Evolutionary conservation across 2,329 filamentous ascomycete species (phyloP), one percentile per base, ranked within the genome.

Genomic region (Claviceps citrina): DNA sequence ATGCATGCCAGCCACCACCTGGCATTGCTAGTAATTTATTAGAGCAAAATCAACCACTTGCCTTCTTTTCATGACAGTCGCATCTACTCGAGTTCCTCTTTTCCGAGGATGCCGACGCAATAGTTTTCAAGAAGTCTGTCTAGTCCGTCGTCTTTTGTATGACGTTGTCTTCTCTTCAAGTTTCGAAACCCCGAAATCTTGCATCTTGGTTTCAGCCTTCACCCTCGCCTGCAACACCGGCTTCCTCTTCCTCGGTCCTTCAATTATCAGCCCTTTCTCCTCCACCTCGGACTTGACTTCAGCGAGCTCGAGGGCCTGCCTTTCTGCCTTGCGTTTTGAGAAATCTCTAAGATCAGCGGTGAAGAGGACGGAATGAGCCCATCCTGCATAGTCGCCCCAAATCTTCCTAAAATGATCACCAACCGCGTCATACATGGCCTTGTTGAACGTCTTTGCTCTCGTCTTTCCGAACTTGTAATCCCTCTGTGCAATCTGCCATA

Each of bases 341-440:
- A 96, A 96, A 0, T 84, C 75, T 53, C 76, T 82, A 42, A 98
- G 60, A 54, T 98, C 87, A 0, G 91, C 93, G 0, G 91, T 93
- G 54, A 98, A 98, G 10, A 98, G 67, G 7, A 98, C 91, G 3
- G 84, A 93, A 62, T 98, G 91, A 8, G 93, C 91, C 93, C 93
- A 98, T 1, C 91, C 91, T 1, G 91, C 91, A 51, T 96, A 84
- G 43, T 81, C 74, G 0, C 91, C 91, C 91, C 93, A 98, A 1
- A 96, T 68, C 28, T 70, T 69, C 41, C 91, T 74, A 52, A 98
- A 98, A 51, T 93, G 82, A 46, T 93, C 83, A 0, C 83, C 91
- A 12, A 98, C 77, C 0, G 85, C 84, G 55, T 91, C 80, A 53
- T 98, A 96, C 46, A 84, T 87, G 31, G 71, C 73, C 54, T 93